Conservation (phyloP, 2,329 filamentous ascomycete species). For the Lecanoromycetidae sp. region DNA sequence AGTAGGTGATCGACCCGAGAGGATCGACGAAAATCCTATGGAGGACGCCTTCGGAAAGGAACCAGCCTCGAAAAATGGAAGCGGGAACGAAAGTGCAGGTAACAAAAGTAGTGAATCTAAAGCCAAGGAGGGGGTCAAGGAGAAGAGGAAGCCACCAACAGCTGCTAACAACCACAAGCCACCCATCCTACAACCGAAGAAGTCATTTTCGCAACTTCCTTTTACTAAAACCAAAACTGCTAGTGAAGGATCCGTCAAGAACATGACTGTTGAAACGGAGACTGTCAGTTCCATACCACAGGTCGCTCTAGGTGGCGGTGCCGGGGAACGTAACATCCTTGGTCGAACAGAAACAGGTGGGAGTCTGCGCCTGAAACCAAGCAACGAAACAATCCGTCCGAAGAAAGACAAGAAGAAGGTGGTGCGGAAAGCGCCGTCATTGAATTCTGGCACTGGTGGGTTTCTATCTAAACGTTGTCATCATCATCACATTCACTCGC, state of each 20-base stretch:
- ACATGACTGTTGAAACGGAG: constrained; percentile 97
- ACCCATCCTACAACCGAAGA: constrained; percentile 45
- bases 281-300: constrained; percentile 87
- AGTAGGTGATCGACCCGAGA: constrained; percentile 27
- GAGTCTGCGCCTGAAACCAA: constrained; percentile 73
- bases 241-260: constrained; percentile 63
- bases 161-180: constrained; percentile 38
- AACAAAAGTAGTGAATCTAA: constrained; percentile 47
- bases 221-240: constrained; percentile 51
- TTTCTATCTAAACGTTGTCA: constrained; percentile 21
- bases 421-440: constrained; percentile 58
- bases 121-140: constrained; percentile 26
- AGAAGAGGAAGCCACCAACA: constrained; percentile 26
- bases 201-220: constrained; percentile 56
- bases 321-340: constrained; percentile 43
- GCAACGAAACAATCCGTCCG: constrained; percentile 89
- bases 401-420: constrained; percentile 80
- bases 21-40: constrained; percentile 26
- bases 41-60: constrained; percentile 23
- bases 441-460: constrained; percentile 64
- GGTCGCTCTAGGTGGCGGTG: constrained; percentile 54
- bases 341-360: constrained; percentile 53
- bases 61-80: constrained; percentile 35
- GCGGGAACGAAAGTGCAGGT: constrained; percentile 55
- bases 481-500: constrained; percentile 20